Evolutionary conservation across 2,329 filamentous ascomycete species (phyloP).

Genomic region (Hymenoscyphus scutula): DNA sequence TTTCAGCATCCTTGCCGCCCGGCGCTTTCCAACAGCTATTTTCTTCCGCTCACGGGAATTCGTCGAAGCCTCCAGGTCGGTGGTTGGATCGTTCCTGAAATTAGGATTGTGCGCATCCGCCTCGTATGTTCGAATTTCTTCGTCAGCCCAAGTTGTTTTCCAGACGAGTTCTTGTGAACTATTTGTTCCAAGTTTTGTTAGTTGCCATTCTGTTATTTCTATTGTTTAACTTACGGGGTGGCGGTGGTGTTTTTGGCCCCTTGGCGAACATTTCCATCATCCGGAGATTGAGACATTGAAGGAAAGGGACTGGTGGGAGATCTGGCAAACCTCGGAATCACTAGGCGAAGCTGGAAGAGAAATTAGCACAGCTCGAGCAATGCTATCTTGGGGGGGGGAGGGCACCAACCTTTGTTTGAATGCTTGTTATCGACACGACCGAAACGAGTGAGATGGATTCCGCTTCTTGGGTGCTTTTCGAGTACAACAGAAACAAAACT

Average conservation of each 20-base stretch:
- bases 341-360: neutral
- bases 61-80: neutral
- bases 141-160: neutral
- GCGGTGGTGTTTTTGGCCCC: neutral
- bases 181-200: neutral
- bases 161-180: neutral
- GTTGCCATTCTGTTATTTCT: neutral
- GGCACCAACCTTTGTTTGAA: neutral
- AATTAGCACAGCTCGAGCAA: neutral
- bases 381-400: neutral
- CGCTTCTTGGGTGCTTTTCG: neutral
- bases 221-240: neutral
- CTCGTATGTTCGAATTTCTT: neutral
- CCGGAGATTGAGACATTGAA: constrained; percentile 3
- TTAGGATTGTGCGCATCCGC: too few relatives aligned
- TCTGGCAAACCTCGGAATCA: neutral
- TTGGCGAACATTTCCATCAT: neutral
- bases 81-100: neutral
- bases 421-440: neutral
- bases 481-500: neutral
- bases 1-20: neutral
- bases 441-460: neutral
- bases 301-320: neutral
- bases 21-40: neutral
- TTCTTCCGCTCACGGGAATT: neutral